Evolutionary conservation across 352 stramenopile genomes (phyloP).

Genomic region (Globisporangium okanoganense): DNA sequence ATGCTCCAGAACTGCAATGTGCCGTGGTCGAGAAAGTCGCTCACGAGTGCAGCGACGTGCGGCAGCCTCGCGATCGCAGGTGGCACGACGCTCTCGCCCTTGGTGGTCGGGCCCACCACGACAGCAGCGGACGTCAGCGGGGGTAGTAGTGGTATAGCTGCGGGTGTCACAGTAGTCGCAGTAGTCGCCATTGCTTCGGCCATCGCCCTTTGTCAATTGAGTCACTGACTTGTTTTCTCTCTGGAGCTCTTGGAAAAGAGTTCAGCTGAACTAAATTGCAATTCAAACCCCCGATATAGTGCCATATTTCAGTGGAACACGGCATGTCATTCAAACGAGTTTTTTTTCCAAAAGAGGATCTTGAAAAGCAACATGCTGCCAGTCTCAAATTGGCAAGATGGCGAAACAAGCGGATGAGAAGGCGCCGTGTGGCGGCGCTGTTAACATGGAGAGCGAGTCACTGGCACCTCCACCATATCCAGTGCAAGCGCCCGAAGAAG

Average conservation of each 20-base stretch:
- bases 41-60: neutral
- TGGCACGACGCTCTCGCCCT: neutral
- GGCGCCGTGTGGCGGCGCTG: neutral
- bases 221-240: too few species aligned
- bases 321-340: neutral
- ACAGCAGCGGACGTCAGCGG: neutral
- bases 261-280: too few species aligned
- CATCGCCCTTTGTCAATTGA: too few species aligned
- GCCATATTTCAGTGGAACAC: too few species aligned
- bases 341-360: neutral
- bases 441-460: neutral
- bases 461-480: neutral
- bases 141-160: too few species aligned
- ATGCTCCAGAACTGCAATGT: neutral
- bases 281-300: too few species aligned
- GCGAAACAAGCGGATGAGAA: neutral
- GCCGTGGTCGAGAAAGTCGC: neutral
- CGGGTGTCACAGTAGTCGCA: too few species aligned
- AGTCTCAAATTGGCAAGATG: neutral
- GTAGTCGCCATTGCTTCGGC: too few species aligned
- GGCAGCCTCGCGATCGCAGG: neutral
- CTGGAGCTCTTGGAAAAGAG: too few species aligned
- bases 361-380: slow-evolving; percentile 6
- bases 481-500: neutral
- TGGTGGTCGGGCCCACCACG: neutral